Conservation (phyloP, 306 rosid genomes). For the Prunus dulcis region DNA sequence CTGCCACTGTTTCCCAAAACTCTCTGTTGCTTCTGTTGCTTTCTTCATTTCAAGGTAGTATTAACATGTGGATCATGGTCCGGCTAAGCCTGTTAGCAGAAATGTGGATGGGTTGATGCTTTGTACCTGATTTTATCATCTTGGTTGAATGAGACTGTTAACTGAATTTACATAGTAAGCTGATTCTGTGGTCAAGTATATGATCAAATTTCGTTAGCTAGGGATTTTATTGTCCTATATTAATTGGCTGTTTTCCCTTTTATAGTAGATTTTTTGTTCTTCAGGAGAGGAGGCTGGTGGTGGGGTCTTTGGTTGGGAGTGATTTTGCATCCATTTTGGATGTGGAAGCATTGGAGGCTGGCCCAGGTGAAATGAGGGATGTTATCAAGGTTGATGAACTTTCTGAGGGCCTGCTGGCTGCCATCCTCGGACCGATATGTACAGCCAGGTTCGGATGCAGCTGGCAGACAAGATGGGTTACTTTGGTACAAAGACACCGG, state of each 20-base stretch:
- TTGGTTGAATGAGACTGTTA: constrained; percentile 19
- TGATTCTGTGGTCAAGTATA: background rate
- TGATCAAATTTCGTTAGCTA: constrained; percentile 6
- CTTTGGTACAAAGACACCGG: constrained; percentile 92
- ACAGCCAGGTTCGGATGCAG: constrained; percentile 50
- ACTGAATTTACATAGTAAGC: background rate
- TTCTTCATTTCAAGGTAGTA: constrained; percentile 10
- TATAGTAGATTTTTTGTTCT: constrained; percentile 10
- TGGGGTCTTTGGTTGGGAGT: constrained; percentile 27
- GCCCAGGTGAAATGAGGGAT: constrained; percentile 95
- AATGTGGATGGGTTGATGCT: constrained; percentile 14
- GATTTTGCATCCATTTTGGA: constrained; percentile 60
- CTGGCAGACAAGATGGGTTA: constrained; percentile 75
- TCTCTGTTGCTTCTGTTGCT: constrained; percentile 9
- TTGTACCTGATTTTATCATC: background rate
- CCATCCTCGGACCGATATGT: constrained; percentile 45
- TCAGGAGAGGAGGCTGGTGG: constrained; percentile 30
- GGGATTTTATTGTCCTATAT: background rate
- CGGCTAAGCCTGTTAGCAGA: constrained; percentile 7
- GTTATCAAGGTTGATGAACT: constrained; percentile 85
- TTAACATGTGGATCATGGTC: background rate
- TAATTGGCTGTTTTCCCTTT: constrained; percentile 7
- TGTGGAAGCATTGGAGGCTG: constrained; percentile 60
- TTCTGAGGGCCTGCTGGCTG: constrained; percentile 81
- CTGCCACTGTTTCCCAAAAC: constrained; percentile 12